Conservation (phyloP, 495 filamentous ascomycete species). For the Sphaerosporella brunnea region DNA sequence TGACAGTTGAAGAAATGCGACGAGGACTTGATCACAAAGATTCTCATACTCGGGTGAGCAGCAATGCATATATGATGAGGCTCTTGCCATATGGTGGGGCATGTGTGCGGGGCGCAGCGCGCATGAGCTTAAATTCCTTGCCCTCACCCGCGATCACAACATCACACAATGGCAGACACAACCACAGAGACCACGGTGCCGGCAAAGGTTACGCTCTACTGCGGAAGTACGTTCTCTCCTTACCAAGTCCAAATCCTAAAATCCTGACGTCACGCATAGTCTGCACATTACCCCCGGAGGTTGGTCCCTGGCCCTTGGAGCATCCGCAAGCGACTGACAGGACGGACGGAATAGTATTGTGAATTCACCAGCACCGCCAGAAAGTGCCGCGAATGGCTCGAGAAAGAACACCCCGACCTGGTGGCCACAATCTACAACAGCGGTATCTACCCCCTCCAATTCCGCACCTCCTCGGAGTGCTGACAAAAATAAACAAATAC, state of each 20-base stretch:
- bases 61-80: too few species aligned
- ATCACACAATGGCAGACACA: not conserved
- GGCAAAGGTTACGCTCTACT: not conserved
- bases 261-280: not conserved
- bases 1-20: too few species aligned
- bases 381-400: slow-evolving; percentile 92
- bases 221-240: not conserved
- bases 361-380: slow-evolving; percentile 96
- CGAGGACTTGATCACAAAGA: too few species aligned
- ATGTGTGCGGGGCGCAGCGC: too few species aligned
- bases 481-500: not conserved
- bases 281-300: not conserved
- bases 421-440: slow-evolving; percentile 67
- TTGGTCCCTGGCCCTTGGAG: not conserved
- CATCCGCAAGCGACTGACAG: not conserved
- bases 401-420: slow-evolving; percentile 51
- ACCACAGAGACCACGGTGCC: not conserved
- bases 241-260: not conserved
- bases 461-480: not conserved
- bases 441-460: slow-evolving; percentile 36
- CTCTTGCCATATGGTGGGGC: too few species aligned
- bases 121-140: too few species aligned
- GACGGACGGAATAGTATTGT: slow-evolving; percentile 53
- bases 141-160: not conserved
- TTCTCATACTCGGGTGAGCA: too few species aligned